Conservation (phyloP, 2,329 filamentous ascomycete species). For the Myotisia sp. region DNA sequence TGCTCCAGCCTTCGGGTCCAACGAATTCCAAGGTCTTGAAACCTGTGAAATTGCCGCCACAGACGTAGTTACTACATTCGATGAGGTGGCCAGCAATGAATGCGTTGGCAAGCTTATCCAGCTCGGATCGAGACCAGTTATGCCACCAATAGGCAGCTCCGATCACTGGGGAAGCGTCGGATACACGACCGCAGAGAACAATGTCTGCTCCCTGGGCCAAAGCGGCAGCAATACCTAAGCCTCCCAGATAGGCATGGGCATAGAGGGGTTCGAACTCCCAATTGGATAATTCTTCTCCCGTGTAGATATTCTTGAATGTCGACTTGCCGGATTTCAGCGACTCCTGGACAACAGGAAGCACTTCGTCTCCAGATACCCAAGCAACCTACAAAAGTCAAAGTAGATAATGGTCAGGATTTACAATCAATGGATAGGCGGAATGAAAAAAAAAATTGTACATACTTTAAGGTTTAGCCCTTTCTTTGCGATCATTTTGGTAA, state of each 20-base stretch:
- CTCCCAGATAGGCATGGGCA: constrained; percentile 25
- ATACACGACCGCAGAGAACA: constrained; percentile 31
- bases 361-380: constrained; percentile 36
- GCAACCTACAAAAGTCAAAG: constrained; percentile 23
- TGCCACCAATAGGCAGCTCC: constrained; percentile 32
- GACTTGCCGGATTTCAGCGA: constrained; percentile 21
- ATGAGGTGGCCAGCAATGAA: constrained; percentile 28
- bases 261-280: constrained; percentile 26
- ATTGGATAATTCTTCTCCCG: constrained; percentile 21
- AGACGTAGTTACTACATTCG: constrained; percentile 31
- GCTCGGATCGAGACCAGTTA: constrained; percentile 25
- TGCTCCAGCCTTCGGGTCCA: constrained; percentile 25
- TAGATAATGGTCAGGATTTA: constrained; percentile 4
- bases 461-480: constrained; percentile 31
- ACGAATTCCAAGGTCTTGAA: constrained; percentile 25
- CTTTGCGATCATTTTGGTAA: constrained; percentile 23
- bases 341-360: constrained; percentile 22
- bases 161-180: constrained; percentile 33
- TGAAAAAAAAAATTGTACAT: not conserved
- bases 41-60: constrained; percentile 32
- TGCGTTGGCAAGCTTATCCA: constrained; percentile 28
- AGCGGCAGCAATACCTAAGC: constrained; percentile 26
- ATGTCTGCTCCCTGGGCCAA: constrained; percentile 31
- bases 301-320: constrained; percentile 29
- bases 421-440: not conserved